Percentiles rank a stretch among this genome's conserved stretches.
phyloP scores from a whole-genome alignment of 129 eudicot species.

The Flaveria trinervia region DNA sequence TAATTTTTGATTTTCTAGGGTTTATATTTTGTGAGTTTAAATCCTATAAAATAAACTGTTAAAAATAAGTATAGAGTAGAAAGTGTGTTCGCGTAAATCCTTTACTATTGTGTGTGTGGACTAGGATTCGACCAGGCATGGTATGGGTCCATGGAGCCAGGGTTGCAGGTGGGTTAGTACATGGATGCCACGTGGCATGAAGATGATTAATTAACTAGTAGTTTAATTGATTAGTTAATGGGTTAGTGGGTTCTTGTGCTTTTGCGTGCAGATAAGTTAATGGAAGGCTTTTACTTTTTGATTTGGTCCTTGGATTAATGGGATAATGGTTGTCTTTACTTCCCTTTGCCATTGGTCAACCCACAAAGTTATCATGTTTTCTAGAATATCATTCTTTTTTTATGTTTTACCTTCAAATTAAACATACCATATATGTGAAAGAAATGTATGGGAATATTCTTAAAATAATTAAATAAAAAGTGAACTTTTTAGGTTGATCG shows the following conservation, averaged over 20 bases:
- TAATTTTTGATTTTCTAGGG: no score
- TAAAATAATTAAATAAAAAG: no score
- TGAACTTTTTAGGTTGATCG: no score
- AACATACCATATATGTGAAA: neutral
- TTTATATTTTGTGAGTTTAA: no score
- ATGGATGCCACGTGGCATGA: conserved; percentile 17
- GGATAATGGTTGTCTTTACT: conserved; percentile 1
- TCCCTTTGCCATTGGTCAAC: conserved; percentile 18
- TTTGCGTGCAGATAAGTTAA: conserved; percentile 58
- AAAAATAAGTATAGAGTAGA: conserved; percentile 21
- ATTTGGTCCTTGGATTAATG: conserved; percentile 29
- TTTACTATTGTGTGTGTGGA: conserved; percentile 28
- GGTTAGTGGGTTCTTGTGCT: conserved; percentile 38
- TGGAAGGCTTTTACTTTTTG: conserved; percentile 38
- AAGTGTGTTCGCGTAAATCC: conserved; percentile 29
- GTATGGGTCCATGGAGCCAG: conserved; percentile 34
- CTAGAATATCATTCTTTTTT: neutral
- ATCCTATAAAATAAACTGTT: no score
- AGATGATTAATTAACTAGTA: neutral
- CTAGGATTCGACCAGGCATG: conserved; percentile 40
- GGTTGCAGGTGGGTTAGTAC: conserved; percentile 5
- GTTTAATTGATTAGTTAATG: neutral
- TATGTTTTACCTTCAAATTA: no score
- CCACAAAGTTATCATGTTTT: neutral
- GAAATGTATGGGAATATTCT: neutral